A percentile compares a stretch with the other conserved stretches of the same genome.
Evolutionary conservation across 202 grass and related monocot genomes (phyloP).

Genomic region (Zizania palustris): DNA sequence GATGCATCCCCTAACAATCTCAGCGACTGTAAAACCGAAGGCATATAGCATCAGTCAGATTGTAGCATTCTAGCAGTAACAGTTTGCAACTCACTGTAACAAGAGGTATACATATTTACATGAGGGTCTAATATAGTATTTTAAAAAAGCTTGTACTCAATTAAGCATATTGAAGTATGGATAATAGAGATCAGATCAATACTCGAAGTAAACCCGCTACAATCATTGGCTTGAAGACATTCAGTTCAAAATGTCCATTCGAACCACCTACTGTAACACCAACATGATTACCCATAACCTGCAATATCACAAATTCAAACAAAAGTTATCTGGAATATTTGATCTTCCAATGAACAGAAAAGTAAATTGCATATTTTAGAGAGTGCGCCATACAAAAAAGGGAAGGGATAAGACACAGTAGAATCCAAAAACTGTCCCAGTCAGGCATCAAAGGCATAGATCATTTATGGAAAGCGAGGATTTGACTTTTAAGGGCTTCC

Average conservation of each 20-base stretch:
- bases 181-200: conserved; percentile 38
- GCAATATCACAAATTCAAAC: conserved; percentile 39
- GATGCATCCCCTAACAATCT: conserved; percentile 91
- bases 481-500: not conserved
- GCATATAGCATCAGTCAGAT: conserved; percentile 15
- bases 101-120: conserved; percentile 24
- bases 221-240: conserved; percentile 95
- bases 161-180: conserved; percentile 23
- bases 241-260: conserved; percentile 98
- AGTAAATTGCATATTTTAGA: not conserved
- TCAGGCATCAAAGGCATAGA: not conserved
- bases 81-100: conserved; percentile 20
- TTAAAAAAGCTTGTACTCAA: conserved; percentile 5
- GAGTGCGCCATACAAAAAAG: not conserved
- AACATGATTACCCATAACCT: conserved; percentile 98
- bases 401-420: not conserved
- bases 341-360: not conserved
- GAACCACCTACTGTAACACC: conserved; percentile 87
- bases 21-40: conserved; percentile 63
- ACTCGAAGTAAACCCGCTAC: conserved; percentile 87
- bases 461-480: not conserved
- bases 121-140: conserved; percentile 12
- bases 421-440: not conserved
- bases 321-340: conserved; percentile 5
- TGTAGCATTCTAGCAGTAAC: conserved; percentile 6